Evolutionary conservation across 768 basidiomycete genomes (phyloP), one percentile per base, ranked within the genome.

Genomic region (Pholiota molesta): DNA sequence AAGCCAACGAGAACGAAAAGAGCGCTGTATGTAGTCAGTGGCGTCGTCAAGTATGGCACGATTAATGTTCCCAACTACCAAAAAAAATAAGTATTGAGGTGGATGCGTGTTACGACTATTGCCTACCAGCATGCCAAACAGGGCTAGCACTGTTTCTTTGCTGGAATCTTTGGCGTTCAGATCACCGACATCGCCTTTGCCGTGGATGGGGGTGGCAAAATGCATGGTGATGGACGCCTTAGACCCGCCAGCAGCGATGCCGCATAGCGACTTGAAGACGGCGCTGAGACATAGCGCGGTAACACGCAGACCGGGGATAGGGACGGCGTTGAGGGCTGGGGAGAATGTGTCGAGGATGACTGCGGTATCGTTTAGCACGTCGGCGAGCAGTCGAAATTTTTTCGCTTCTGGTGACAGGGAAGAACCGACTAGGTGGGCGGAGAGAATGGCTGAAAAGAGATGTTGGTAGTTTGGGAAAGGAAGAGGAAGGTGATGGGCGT

Each of bases 101-200:
- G 21, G 52, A 16, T 42, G 26, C 6, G 31, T 9, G 31, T 31
- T 9, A 40, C 2, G 7, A 7, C 13, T 55, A 56, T 14, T 16
- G 62, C 85, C 68, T 59, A 89, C 89, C 71, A 90, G 68, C 83
- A 89, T 86, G 19, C 89, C 89, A 1, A 86, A 66, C 31, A 91
- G 81, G 1, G 85, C 86, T 2, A 91, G 74, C 0, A 90, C 84
- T 0, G 89, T 91, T 72, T 90, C 88, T 63, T 87, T 87, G 71
- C 88, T 90, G 0, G 85, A 80, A 62, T 88, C 88, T 68, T 91
- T 91, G 1, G 88, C 89, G 60, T 85, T 89, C 44, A 90, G 74
- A 65, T 91, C 89, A 1, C 89, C 88, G 13, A 90, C 76, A 64
- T 91, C 89, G 5, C 88, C 88, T 44, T 78, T 78, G 0, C 82